Evolutionary conservation across 2,329 filamentous ascomycete species (phyloP).

Genomic region (Cytospora paraplurivora): DNA sequence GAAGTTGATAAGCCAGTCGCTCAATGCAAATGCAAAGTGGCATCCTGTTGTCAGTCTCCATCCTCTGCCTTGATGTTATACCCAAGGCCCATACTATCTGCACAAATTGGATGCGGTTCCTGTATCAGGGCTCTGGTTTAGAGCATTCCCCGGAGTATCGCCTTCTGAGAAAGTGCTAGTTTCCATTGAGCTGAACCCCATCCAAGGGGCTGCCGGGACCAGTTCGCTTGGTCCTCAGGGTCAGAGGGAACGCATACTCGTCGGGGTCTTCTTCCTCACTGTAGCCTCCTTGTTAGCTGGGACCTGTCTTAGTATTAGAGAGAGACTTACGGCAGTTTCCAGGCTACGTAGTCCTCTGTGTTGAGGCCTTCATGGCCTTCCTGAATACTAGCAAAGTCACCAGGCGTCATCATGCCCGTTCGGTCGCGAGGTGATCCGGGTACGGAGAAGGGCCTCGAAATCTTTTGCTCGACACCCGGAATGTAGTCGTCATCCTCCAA

Average conservation of each 20-base stretch:
- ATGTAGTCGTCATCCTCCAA: conserved; percentile 83
- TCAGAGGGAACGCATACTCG: conserved; percentile 64
- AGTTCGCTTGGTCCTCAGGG: conserved; percentile 56
- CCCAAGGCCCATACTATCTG: neutral
- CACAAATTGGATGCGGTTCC: neutral
- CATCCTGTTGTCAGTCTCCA: neutral
- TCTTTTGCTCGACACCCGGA: conserved; percentile 90
- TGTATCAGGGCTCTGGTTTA: neutral
- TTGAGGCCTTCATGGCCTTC: conserved; percentile 90
- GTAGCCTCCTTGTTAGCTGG: conserved; percentile 18
- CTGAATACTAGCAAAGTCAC: conserved; percentile 94
- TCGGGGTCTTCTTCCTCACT: conserved; percentile 93
- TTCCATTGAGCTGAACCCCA: conserved; percentile 45
- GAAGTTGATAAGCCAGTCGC: neutral
- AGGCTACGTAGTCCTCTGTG: conserved; percentile 97
- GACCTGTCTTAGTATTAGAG: neutral
- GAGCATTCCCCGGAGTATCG: conserved; percentile 5
- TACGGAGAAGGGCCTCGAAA: conserved; percentile 89
- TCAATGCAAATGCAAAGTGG: neutral
- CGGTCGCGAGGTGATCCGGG: conserved; percentile 90
- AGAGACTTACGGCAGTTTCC: conserved; percentile 89
- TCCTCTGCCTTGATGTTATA: neutral
- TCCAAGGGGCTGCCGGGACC: conserved; percentile 46
- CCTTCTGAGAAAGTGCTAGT: conserved; percentile 32
- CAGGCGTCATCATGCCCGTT: conserved; percentile 97